These are phyloP conservation scores for Centrapalus pauciflorus DNA, from an alignment of 129 eudicot genomes.

Conservation along the genomic window DNA sequence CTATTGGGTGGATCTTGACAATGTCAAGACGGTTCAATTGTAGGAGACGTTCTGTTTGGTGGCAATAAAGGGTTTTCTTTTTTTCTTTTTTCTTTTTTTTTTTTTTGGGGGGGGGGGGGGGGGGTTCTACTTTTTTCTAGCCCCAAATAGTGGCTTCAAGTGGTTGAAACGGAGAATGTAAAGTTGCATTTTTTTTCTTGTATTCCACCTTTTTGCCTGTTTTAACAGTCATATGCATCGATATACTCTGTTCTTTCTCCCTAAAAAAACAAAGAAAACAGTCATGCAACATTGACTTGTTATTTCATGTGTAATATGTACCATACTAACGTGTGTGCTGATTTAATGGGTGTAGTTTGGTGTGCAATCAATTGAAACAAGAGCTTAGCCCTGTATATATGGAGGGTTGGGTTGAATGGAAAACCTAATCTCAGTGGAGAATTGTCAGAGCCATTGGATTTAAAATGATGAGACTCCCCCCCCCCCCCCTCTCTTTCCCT, in stretches of 20 bases:
- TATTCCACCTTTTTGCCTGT: slow-evolving; percentile 2
- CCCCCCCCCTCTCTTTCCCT: too few species aligned
- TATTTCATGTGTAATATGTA: slow-evolving; percentile 9
- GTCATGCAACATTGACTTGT: background rate
- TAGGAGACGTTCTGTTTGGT: too few species aligned
- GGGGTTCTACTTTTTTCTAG: background rate
- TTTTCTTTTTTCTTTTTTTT: background rate
- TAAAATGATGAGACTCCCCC: too few species aligned
- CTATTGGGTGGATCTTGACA: background rate
- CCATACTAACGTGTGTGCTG: background rate
- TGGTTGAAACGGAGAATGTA: background rate
- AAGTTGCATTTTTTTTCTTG: background rate
- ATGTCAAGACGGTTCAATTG: background rate
- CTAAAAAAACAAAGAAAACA: background rate
- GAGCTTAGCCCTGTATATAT: slow-evolving; percentile 4
- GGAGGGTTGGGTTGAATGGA: too few species aligned
- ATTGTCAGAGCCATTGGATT: too few species aligned
- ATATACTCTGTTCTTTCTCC: background rate
- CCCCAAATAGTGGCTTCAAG: background rate
- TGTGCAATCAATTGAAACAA: slow-evolving; percentile 4
- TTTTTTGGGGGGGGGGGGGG: background rate
- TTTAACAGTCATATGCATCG: background rate
- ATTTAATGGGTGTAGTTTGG: slow-evolving; percentile 15
- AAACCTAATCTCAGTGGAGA: too few species aligned
- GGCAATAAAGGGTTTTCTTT: too few species aligned